phyloP scores from a whole-genome alignment of 257 asterid species.

The Anisodus acutangulus region DNA sequence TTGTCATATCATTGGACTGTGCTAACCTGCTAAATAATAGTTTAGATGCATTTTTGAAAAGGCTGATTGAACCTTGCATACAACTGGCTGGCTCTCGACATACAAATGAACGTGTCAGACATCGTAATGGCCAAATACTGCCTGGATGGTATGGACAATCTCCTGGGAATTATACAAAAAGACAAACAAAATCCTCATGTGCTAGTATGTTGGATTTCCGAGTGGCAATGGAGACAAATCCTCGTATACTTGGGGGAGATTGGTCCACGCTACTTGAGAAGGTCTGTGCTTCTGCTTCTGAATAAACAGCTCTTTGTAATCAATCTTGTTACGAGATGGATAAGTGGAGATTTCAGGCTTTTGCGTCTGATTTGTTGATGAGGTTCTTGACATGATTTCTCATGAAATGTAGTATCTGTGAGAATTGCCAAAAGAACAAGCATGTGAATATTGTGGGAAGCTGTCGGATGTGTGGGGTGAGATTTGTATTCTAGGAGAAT shows the following conservation, averaged over 20 bases:
- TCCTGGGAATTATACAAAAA: conserved; percentile 35
- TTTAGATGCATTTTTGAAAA: conserved; percentile 67
- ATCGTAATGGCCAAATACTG: conserved; percentile 31
- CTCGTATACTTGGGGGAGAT: conserved; percentile 66
- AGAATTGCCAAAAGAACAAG: conserved; percentile 30
- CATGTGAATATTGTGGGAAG: conserved; percentile 47
- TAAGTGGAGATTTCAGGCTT: background rate
- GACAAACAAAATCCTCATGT: conserved; percentile 27
- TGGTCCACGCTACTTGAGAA: conserved; percentile 81
- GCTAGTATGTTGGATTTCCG: conserved; percentile 66
- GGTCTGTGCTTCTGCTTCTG: conserved; percentile 50
- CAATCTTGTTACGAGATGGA: conserved; percentile 12
- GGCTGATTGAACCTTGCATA: conserved; percentile 70
- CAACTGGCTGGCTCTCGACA: conserved; percentile 49
- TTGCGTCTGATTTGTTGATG: conserved; percentile 19
- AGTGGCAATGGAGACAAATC: conserved; percentile 77
- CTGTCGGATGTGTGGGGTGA: conserved; percentile 43
- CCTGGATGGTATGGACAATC: conserved; percentile 34
- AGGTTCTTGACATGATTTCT: conserved; percentile 29
- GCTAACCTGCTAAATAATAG: conserved; percentile 66
- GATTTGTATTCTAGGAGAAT: conserved; percentile 39
- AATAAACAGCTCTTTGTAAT: conserved; percentile 35
- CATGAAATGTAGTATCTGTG: conserved; percentile 28
- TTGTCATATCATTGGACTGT: conserved; percentile 68
- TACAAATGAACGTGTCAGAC: conserved; percentile 32